Evolutionary conservation across 2,329 filamentous ascomycete species (phyloP), one percentile per base, ranked within the genome.

Genomic region (Chrysoporthe austroafricana): DNA sequence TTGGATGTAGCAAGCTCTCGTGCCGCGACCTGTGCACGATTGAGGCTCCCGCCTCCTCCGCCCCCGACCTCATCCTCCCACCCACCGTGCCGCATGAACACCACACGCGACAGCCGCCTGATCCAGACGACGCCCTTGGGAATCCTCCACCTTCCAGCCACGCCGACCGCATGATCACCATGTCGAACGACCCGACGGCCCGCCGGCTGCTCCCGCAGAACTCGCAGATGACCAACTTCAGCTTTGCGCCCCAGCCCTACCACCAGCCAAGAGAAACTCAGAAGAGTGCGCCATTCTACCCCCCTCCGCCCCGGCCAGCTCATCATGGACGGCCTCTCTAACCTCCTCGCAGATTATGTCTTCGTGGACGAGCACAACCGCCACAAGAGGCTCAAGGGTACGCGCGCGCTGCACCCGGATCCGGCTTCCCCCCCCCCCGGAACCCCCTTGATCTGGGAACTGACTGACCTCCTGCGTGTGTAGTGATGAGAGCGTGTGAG

Each of bases 361-460:
- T 98, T 98, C 77, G 96, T 98, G 67, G 95, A 98, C 79, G 95
- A 98, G 79, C 96, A 98, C 80, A 98, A 98, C 82, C 91, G 96
- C 71, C 96, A 98, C 81, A 98, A 98, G 81, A 89, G 95, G 74
- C 83, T 98, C 71, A 98, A 98, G 86, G 93, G 93, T 96, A 87
- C 73, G 79, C 43, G 54, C 59, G 63, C 60, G 34, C 63, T 43
- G 52, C 36, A 50, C 7, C 36, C 36, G 26, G 16, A n/a, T 36
- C 42, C 18, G 36, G 2, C 18, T 39, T 58, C 48, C 26, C 26
- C 26, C 26, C 26, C 26, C 26, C 26, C 16, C 21, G 34, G 56
- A 46, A 34, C 14, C 61, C 34, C 62, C 16, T 62, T 9, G 13
- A 42, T 21, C 44, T 52, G 42, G 42, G 57, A 44, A 43, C 63